Base-by-base conservation (phyloP, 371 early-diverging fungal species). In the Saksenaea oblongispora region DNA sequence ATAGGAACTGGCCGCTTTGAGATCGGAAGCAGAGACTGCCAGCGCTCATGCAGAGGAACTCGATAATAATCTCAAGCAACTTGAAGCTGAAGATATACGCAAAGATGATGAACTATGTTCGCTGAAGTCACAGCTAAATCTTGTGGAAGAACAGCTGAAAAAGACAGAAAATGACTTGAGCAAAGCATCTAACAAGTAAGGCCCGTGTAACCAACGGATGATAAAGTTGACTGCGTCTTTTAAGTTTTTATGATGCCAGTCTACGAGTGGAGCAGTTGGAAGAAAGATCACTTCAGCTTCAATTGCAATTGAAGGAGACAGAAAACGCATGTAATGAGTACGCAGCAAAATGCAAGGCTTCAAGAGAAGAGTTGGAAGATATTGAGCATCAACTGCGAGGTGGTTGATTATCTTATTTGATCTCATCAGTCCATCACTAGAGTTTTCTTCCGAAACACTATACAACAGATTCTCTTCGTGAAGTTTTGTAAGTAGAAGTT, bases 51-150 rank as follows among this genome's bases (percentile, higher is more conserved):
- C 88, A 28, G 91, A 90, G 15, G 73, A 80, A 37, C 79, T 86
- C 35, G 87, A 86, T 66, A 69, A 61, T 18, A 77, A 82, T 37
- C 71, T 81, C 65, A 89, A 90, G 78, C 70, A 72, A 59, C 56
- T 84, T n/a, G 72, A 81, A 64, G 73, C 75, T 24, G 84, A 87
- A 66, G 79, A 83, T 56, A 83, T 68, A 15, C 67, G 72, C 26
- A 90, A 91, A 69, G 90, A 92, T 28, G 87, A 89, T 68, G 89
- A 89, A 58, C 64, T 89, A 54, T 75, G 73, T 13, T 88, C 89
- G 22, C 76, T 87, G 54, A 77, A 85, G 69, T 85, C 76, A 72
- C 80, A 84, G 61, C 69, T 90, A 24, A 70, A 69, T 37, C 62
- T 79, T 44, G 74, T 87, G 15, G 89, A 91, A 67, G 82, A 78